Evolutionary conservation across 306 rosid genomes (phyloP), one percentile per base, ranked within the genome.

Genomic region (Mimosa pudica): DNA sequence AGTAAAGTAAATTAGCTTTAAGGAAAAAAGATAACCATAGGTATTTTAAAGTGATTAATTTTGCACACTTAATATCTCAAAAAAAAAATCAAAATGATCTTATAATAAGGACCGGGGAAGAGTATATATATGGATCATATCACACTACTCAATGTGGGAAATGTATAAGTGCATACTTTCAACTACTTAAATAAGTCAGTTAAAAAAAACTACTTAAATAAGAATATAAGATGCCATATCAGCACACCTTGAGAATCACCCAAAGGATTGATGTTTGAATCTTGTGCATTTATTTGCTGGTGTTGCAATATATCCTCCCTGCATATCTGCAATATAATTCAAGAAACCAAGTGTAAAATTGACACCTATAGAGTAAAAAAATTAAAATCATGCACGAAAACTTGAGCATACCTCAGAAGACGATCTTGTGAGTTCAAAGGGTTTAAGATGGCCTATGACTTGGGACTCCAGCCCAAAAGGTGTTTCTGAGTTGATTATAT

Each of bases 371-470:
- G 61, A 55, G 61, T 2, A 7, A 33, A 18, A 11, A n/a, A 24
- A n/a, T 24, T 2, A n/a, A 2, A 10, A 60, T 67, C 45, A 73
- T 60, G 32, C 36, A 10, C 38, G 16, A 30, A 30, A 24, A 48
- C 72, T 54, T 73, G 30, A 45, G 69, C 52, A 80, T 77, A 88
- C 93, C 91, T 84, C 82, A 24, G 89, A 71, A 11, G 86, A 66
- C 49, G 87, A 60, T 62, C 54, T 3, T 20, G 36, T 81, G 55
- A 77, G 77, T 47, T 81, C 83, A 76, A 83, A 82, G 60, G 90
- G 84, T 74, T 86, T 77, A 12, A 83, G 71, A 69, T 85, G 90
- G 70, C 81, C 45, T 70, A 41, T 87, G 58, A 85, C 55, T 10
- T 86, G 67, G 24, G 90, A 76, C 18, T 83, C 77, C 63, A 84